Conservation (phyloP, 192 early-diverging fungal species). For the Ambispora gerdemannii region DNA sequence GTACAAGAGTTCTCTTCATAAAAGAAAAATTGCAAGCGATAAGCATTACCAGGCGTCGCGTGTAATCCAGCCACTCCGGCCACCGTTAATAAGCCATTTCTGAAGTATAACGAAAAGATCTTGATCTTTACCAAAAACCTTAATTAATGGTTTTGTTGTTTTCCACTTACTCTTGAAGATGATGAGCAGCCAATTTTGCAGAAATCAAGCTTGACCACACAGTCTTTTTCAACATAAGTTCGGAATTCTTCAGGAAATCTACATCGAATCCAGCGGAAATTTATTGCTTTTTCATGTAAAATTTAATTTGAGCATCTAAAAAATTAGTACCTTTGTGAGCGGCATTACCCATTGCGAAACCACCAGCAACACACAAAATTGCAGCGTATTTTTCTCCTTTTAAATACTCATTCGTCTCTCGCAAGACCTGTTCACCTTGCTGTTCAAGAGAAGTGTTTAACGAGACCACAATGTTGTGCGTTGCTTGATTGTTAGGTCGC, state of each 20-base stretch:
- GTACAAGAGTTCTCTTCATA: background rate
- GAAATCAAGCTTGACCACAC: slow-evolving; percentile 81
- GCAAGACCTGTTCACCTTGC: slow-evolving; percentile 58
- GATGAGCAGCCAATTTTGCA: slow-evolving; percentile 68
- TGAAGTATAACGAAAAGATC: slow-evolving; percentile 16
- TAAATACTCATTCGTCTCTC: slow-evolving; percentile 39
- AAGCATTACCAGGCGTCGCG: slow-evolving; percentile 17
- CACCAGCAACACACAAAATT: slow-evolving; percentile 91
- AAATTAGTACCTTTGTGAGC: slow-evolving; percentile 48
- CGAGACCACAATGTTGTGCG: slow-evolving; percentile 64
- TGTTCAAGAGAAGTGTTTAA: slow-evolving; percentile 45
- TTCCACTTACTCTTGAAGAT: slow-evolving; percentile 63
- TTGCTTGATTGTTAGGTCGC: slow-evolving; percentile 66
- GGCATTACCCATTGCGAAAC: slow-evolving; percentile 91
- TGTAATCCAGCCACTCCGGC: slow-evolving; percentile 58
- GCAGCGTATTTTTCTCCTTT: slow-evolving; percentile 63
- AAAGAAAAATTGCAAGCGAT: background rate
- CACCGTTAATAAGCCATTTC: slow-evolving; percentile 71
- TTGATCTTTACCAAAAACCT: background rate
- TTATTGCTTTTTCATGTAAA: slow-evolving; percentile 24
- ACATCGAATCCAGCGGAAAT: slow-evolving; percentile 1
- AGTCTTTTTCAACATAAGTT: slow-evolving; percentile 78
- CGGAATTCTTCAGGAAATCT: slow-evolving; percentile 68
- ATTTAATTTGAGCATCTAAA: background rate
- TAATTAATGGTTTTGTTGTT: background rate